These are phyloP conservation scores for Spirogloea muscicola DNA, from an alignment of 139 green algal genomes.

Conservation along the genomic window DNA sequence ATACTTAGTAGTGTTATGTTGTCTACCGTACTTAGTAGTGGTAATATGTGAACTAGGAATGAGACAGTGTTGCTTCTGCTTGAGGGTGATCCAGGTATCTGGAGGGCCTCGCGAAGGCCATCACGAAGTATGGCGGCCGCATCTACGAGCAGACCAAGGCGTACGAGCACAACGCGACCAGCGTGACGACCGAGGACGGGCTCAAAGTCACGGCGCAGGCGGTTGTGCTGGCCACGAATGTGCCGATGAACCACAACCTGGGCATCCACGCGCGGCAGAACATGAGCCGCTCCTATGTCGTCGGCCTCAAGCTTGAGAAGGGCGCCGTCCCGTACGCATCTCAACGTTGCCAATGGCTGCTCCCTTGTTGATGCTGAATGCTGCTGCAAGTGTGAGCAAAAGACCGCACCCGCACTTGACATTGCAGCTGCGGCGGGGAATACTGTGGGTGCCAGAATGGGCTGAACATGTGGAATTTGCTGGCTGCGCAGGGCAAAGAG, in stretches of 20 bases:
- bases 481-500: slow-evolving; percentile 47
- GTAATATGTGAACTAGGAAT: too few species aligned
- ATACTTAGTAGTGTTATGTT: too few species aligned
- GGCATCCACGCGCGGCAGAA: slow-evolving; percentile 62
- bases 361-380: too few species aligned
- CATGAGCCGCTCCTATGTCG: slow-evolving; percentile 55
- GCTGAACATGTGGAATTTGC: too few species aligned
- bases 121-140: slow-evolving; percentile 51
- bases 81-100: too few species aligned
- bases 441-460: too few species aligned
- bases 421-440: too few species aligned
- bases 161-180: background rate
- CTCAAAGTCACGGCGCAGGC: slow-evolving; percentile 33
- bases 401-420: too few species aligned
- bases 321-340: slow-evolving; percentile 30
- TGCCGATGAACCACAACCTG: slow-evolving; percentile 66
- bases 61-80: too few species aligned
- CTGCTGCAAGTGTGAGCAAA: too few species aligned
- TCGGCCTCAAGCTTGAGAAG: slow-evolving; percentile 51
- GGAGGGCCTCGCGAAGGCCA: slow-evolving; percentile 54
- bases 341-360: too few species aligned
- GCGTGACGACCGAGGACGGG: slow-evolving; percentile 16
- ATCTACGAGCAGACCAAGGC: slow-evolving; percentile 60
- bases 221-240: slow-evolving; percentile 66
- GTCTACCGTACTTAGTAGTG: too few species aligned